These are phyloP conservation scores for Boletus pseudo-olivaceus DNA, from an alignment of 768 basidiomycete genomes.

Conservation along the genomic window DNA sequence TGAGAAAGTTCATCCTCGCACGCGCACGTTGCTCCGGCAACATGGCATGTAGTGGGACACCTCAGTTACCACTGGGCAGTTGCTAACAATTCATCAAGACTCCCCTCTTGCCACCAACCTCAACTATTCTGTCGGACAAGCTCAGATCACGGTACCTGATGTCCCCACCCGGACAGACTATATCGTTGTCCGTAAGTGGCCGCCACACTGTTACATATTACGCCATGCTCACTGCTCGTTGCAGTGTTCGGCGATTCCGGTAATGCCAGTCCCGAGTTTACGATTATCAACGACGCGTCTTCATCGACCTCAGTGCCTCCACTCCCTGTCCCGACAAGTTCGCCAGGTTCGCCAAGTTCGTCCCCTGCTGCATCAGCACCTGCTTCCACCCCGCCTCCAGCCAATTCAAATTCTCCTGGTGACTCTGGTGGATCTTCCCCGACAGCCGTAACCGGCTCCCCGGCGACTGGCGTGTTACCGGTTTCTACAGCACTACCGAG, in stretches of 20 bases:
- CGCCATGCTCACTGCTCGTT: background rate
- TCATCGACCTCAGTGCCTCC: conserved; percentile 27
- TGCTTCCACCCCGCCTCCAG: background rate
- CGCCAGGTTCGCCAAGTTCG: conserved; percentile 2
- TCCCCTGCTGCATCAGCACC: background rate
- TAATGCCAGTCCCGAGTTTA: conserved; percentile 38
- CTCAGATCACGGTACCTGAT: conserved; percentile 33
- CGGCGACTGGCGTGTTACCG: background rate
- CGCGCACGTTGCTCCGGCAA: background rate
- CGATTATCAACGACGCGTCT: conserved; percentile 55
- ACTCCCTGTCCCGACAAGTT: conserved; percentile 1
- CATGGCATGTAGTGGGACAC: background rate
- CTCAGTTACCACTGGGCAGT: background rate
- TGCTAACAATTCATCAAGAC: conserved; percentile 20
- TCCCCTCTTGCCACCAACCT: conserved; percentile 36
- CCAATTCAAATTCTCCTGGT: background rate
- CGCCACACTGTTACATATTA: too few relatives aligned
- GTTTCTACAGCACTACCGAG: conserved; percentile 1
- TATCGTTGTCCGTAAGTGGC: conserved; percentile 36
- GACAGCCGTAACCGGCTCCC: background rate
- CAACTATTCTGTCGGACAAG: conserved; percentile 31
- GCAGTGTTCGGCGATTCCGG: conserved; percentile 41
- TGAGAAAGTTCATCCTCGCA: background rate
- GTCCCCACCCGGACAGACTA: conserved; percentile 32
- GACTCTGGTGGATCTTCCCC: background rate